Evolutionary conservation across 345 rosid genomes (phyloP), one percentile per base, ranked within the genome.

Genomic region (Microthlaspi erraticum): DNA sequence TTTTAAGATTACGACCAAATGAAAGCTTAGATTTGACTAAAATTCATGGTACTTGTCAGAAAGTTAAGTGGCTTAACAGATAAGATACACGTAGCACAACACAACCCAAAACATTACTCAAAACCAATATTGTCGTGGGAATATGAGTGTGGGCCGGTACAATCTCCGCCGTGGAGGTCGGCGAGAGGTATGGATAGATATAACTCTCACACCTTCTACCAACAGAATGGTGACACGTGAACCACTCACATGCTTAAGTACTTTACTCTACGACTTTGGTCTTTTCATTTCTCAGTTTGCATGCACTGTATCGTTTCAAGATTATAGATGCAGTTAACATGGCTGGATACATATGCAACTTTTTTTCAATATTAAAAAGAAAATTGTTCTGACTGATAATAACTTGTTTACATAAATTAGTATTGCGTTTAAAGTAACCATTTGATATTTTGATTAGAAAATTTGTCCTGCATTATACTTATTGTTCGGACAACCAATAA

Each of bases 121-220:
- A 50, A 50, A 16, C 46, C 42, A 65, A 65, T 18, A 12, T 50
- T 14, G 62, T 14, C 41, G 56, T 33, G 62, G 63, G 39, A 34
- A 43, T 44, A 26, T 6, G 52, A 53, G 61, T 44, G 31, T 68
- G 69, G 74, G 74, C 59, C 64, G 79, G 71, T 65, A 69, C 54
- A 69, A 54, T 29, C 60, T 42, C 65, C 74, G 79, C 17, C 75
- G 74, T 53, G 32, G 70, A 75, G 54, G 79, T 49, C 53, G 79
- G 75, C 70, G 70, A 61, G 64, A 36, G 50, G 51, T 37, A 67
- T 50, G 78, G 64, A 66, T 10, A 37, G 1, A 52, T 43, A 34
- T 13, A 72, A 32, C 29, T 51, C 68, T 58, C 63, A 23, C 34
- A 55, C 70, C 7, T 34, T 37, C 64, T 16, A 38, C 18, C 23